Base-by-base conservation (phyloP, 2,329 filamentous ascomycete species). In the Davidsoniella eucalypti region DNA sequence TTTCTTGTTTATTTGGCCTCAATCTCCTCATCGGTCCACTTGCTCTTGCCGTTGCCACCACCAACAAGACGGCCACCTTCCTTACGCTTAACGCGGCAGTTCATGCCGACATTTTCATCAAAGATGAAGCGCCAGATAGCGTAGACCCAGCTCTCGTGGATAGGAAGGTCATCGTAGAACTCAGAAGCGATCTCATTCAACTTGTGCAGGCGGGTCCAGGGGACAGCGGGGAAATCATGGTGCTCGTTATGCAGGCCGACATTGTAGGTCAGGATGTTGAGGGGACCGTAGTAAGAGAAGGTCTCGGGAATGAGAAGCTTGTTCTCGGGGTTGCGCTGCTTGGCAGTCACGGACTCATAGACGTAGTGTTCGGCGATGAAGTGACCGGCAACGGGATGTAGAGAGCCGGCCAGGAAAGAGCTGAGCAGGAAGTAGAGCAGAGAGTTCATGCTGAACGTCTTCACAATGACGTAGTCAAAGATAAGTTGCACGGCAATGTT, bases 301-400 rank as follows among this genome's bases (percentile, higher is more conserved):
- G 92, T 98, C 71, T 98, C 92, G 2, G 92, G 88, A 4, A 94
- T 74, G 14, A 80, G 73, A 40, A 84, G 68, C 39, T 69, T 65
- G 58, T 80, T 81, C 21, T 71, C 66, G 1, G 80, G 75, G 56
- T 80, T 66, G 48, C 63, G 66, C 52, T 76, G 73, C 8, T 69
- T 67, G 16, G 72, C 70, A 12, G 69, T 69, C 58, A 76, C 69
- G 47, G 76, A 78, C 58, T 80, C 72, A 61, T 87, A 88, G 57
- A 90, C 83, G 67, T 90, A 90, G 67, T 98, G 92, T 69, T 98
- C 92, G 52, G 92, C 88, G 65, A 98, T 98, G 71, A 98, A 98
- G 69, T 98, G 92, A 42, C 87, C 92, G 0, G 92, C 92, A 53
- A 90, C 86, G 3, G 92, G 92, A 67, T 98, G 92, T 29, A 98